A percentile compares a stretch with the other conserved stretches of the same genome.
These are phyloP conservation scores for Entonaema liquescens DNA, from an alignment of 495 filamentous ascomycete genomes.

Conservation along the genomic window DNA sequence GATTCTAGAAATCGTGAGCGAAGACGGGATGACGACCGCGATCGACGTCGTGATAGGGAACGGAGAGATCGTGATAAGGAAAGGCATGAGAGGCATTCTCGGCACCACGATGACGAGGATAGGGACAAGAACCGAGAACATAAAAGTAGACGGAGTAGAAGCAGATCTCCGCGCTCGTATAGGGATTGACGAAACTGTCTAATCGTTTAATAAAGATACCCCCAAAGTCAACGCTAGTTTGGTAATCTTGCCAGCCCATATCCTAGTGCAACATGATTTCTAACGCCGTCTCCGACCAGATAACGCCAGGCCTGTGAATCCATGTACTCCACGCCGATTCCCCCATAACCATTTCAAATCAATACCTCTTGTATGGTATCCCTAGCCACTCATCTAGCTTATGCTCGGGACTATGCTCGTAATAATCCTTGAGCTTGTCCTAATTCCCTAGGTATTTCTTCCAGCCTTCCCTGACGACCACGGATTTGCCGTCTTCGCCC, in stretches of 20 bases:
- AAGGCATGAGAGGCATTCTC: slow-evolving; percentile 36
- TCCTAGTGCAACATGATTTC: slow-evolving; percentile 29
- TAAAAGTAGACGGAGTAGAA: slow-evolving; percentile 43
- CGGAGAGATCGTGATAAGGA: slow-evolving; percentile 44
- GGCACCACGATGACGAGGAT: slow-evolving; percentile 39
- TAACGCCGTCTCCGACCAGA: slow-evolving; percentile 20
- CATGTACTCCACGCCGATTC: slow-evolving; percentile 35
- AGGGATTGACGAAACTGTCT: slow-evolving; percentile 38
- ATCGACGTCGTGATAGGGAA: slow-evolving; percentile 38
- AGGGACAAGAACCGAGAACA: slow-evolving; percentile 24
- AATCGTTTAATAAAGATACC: slow-evolving; percentile 40
- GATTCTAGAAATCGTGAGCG: slow-evolving; percentile 46
- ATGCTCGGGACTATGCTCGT: slow-evolving; percentile 17
- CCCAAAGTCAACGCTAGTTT: slow-evolving; percentile 29
- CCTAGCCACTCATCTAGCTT: background rate
- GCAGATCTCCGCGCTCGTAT: slow-evolving; percentile 41
- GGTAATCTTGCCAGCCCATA: slow-evolving; percentile 26
- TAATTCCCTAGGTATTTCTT: slow-evolving; percentile 73
- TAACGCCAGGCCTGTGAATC: slow-evolving; percentile 24
- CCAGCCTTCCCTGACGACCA: slow-evolving; percentile 77
- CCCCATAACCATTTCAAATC: slow-evolving; percentile 21
- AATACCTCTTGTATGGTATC: slow-evolving; percentile 5
- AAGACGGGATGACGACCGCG: slow-evolving; percentile 36
- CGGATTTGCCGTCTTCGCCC: slow-evolving; percentile 67
- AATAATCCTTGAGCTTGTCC: slow-evolving; percentile 46